Evolutionary conservation across 768 basidiomycete genomes (phyloP).

Genomic region (Hygrophoropsis aurantiaca): DNA sequence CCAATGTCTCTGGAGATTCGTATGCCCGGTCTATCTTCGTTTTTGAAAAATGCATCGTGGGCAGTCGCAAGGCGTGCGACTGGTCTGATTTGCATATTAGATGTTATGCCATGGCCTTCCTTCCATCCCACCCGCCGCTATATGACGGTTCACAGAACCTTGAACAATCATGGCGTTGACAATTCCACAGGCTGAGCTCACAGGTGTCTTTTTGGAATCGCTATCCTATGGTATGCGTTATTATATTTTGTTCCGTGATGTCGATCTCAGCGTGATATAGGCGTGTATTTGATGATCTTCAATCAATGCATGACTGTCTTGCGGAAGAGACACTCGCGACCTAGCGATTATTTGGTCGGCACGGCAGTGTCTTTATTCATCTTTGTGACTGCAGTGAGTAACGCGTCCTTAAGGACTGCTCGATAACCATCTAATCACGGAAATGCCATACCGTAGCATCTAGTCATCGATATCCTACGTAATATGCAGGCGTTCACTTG

Average conservation of each 20-base stretch:
- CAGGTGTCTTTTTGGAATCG: constrained; percentile 9
- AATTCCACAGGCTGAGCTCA: constrained; percentile 8
- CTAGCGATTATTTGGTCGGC: constrained; percentile 10
- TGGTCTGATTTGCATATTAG: constrained; percentile 1
- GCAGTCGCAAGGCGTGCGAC: background rate
- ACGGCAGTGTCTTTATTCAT: constrained; percentile 12
- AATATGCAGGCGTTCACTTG: constrained; percentile 22
- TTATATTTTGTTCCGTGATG: background rate
- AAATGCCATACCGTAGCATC: constrained; percentile 16
- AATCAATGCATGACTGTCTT: constrained; percentile 7
- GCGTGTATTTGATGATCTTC: constrained; percentile 11
- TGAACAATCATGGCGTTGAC: constrained; percentile 5
- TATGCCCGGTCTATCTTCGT: constrained; percentile 1
- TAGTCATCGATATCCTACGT: constrained; percentile 23
- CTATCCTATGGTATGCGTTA: constrained; percentile 7
- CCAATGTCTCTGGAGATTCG: background rate
- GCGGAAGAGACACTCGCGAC: constrained; percentile 8
- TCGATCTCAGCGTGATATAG: background rate
- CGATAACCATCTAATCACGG: background rate
- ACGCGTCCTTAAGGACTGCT: background rate
- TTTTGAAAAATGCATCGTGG: background rate
- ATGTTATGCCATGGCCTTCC: background rate
- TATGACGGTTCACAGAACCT: background rate
- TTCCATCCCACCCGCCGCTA: background rate
- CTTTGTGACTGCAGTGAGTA: constrained; percentile 10